Evolutionary conservation across 2,329 filamentous ascomycete species (phyloP).

Genomic region (Albifimbria verrucaria): DNA sequence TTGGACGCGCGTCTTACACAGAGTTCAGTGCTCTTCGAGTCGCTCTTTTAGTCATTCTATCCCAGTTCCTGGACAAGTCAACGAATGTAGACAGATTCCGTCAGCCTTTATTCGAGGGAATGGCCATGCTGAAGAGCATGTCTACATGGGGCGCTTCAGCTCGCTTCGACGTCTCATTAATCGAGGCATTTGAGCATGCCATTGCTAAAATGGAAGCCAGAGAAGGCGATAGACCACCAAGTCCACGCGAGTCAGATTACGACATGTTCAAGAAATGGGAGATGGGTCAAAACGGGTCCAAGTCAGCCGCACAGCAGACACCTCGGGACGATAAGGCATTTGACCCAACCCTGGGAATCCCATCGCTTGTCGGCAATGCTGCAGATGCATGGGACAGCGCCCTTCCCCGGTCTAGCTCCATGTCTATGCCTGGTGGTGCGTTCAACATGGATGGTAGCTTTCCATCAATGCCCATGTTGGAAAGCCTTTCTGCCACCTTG

Average conservation of each 20-base stretch:
- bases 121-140: constrained; percentile 2
- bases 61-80: constrained; percentile 4
- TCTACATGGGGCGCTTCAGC: background rate
- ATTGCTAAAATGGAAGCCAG: background rate
- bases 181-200: constrained; percentile 1
- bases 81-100: background rate
- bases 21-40: constrained; percentile 55
- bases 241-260: background rate
- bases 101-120: background rate
- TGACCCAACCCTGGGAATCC: background rate
- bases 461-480: background rate
- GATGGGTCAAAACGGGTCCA: background rate
- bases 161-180: background rate
- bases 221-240: background rate
- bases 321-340: background rate
- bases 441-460: background rate
- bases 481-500: background rate
- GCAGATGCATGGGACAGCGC: background rate
- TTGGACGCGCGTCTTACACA: constrained; percentile 52
- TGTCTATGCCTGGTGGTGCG: background rate
- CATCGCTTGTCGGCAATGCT: background rate
- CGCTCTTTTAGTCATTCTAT: constrained; percentile 42
- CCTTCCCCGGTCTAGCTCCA: background rate
- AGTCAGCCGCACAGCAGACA: background rate
- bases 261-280: constrained; percentile 3